phyloP scores from a whole-genome alignment of 345 rosid species.

The Raphanus raphanistrum region DNA sequence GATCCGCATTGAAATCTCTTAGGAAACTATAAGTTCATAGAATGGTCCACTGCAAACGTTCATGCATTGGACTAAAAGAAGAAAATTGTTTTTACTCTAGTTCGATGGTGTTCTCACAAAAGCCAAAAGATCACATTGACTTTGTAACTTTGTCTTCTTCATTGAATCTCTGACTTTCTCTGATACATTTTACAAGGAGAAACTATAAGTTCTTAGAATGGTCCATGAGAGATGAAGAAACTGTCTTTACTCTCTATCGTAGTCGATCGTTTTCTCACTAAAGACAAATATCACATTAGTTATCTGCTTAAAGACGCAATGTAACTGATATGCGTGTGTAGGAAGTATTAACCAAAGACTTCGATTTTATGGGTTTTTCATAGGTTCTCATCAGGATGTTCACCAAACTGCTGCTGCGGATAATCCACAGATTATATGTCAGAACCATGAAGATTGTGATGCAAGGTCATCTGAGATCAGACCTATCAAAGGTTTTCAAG shows the following conservation, averaged over 20 bases:
- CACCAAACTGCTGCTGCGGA: constrained; percentile 40
- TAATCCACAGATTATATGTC: constrained; percentile 55
- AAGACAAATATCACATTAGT: neutral
- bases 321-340: neutral
- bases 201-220: constrained; percentile 23
- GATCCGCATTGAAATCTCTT: constrained; percentile 4
- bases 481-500: constrained; percentile 80
- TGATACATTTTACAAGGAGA: constrained; percentile 28
- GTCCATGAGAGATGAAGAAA: constrained; percentile 16
- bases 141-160: constrained; percentile 21
- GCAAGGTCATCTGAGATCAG: constrained; percentile 60
- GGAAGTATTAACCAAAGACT: neutral
- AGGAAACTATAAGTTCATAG: constrained; percentile 8
- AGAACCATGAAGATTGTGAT: constrained; percentile 65
- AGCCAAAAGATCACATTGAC: constrained; percentile 4
- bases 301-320: neutral
- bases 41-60: constrained; percentile 13
- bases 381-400: constrained; percentile 76
- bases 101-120: neutral
- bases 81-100: neutral
- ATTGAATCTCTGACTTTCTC: constrained; percentile 19
- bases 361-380: neutral
- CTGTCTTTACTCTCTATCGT: neutral
- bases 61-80: neutral
- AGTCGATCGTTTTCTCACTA: neutral